Evolutionary conservation across 129 eudicot species (phyloP).

Genomic region (Heracleum sosnowskyi): DNA sequence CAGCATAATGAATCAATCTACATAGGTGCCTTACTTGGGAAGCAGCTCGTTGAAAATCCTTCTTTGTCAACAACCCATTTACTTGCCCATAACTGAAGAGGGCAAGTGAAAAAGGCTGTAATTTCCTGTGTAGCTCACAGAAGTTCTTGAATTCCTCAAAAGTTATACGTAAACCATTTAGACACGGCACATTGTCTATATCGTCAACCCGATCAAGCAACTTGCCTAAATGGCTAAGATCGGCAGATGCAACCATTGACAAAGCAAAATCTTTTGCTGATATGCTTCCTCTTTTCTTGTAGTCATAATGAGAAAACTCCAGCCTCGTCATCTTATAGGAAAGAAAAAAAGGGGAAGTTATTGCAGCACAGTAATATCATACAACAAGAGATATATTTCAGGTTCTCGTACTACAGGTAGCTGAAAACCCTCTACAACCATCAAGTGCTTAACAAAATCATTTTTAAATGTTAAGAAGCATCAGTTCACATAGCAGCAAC

Average conservation of each 20-base stretch:
- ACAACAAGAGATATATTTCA: not conserved
- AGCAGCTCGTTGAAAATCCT: conserved; percentile 72
- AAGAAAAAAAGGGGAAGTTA: conserved; percentile 1
- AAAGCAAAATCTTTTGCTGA: conserved; percentile 85
- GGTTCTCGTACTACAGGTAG: not conserved
- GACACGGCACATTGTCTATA: conserved; percentile 37
- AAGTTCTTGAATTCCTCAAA: conserved; percentile 68
- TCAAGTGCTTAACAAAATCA: not conserved
- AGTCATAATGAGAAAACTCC: conserved; percentile 90
- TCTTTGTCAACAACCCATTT: conserved; percentile 70
- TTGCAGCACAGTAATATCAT: not conserved
- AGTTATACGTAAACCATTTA: conserved; percentile 46
- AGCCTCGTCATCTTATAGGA: conserved; percentile 47
- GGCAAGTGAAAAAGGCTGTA: conserved; percentile 72
- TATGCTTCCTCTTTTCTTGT: conserved; percentile 63
- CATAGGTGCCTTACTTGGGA: conserved; percentile 28
- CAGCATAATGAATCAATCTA: conserved; percentile 1
- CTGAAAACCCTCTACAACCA: not conserved
- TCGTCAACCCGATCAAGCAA: conserved; percentile 64
- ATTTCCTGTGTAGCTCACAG: conserved; percentile 49
- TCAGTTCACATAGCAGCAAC: not conserved
- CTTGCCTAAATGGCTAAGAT: conserved; percentile 64
- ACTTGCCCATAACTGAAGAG: conserved; percentile 75
- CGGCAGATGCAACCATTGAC: conserved; percentile 95
- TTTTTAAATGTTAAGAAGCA: not conserved